Base-by-base conservation (phyloP, 2,329 filamentous ascomycete genomes). In the Septoria linicola region DNA sequence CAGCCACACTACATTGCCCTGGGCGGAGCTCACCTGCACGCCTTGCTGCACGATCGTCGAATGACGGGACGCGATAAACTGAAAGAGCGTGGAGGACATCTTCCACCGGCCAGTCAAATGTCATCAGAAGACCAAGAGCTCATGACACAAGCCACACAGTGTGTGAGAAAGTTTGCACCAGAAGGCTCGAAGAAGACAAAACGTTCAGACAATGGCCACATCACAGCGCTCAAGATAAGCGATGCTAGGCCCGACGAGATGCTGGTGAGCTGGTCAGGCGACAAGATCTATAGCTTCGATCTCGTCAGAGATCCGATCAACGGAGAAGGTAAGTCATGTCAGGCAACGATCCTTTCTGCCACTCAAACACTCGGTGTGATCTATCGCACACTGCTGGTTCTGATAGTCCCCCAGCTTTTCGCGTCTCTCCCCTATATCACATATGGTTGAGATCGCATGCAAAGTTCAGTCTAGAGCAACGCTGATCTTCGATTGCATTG, bases 1-100 rank as follows among this genome's bases (percentile, higher is more conserved):
- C 83, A 86, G 60, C 83, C 83, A 10, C 81, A 87, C 62, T 87
- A 87, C 61, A 86, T 87, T 59, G 84, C 83, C 6, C 70, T 87
- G 11, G 83, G 83, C 37, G 83, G 83, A n/a, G 80, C 81, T 6
- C 83, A 86, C 66, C 72, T 84, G 8, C 82, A 87, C 63, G 85
- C 82, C 64, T 85, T 87, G 63, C 72, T 87, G 25, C 83, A 87
- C 63, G 83, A 87, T 64, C 75, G 83, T 49, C 77, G 83, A 5
- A 87, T 87, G 83, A 71, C 82, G 17, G 82, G 83, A 4, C 75
- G 83, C 35, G 80, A 86, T 63, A 70, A 71, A 21, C 66, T 77
- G 3, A 66, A 65, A 4, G 83, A 86, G 62, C 72, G 71, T 48
- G 82, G 82, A 14, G 73, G 69, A 14, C 68, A 68, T 8, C 64